A percentile compares a stretch with the other conserved stretches of the same genome.
phyloP scores from a whole-genome alignment of 805 yeast species.

The Wickerhamomyces chaumierensis region DNA sequence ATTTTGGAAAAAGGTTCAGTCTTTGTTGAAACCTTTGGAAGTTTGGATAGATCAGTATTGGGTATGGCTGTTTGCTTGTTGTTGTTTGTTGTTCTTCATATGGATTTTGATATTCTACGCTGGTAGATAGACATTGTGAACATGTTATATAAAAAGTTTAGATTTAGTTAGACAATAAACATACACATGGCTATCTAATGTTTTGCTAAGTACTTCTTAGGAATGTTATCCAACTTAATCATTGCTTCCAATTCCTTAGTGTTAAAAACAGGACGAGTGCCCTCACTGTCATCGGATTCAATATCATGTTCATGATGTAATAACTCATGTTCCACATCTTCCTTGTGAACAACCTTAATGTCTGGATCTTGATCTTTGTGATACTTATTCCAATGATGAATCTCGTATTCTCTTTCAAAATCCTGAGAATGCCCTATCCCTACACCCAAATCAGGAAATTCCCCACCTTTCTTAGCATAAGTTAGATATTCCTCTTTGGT shows the following conservation, averaged over 20 bases:
- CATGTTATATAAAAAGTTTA: background rate
- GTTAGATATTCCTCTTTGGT: conserved; percentile 59
- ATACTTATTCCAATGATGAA: conserved; percentile 85
- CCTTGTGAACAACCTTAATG: conserved; percentile 68
- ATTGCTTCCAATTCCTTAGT: conserved; percentile 28
- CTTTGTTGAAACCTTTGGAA: background rate
- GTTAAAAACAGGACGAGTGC: conserved; percentile 19
- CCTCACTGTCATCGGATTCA: conserved; percentile 70
- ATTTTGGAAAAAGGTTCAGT: background rate
- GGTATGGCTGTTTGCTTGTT: background rate
- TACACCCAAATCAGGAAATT: conserved; percentile 82
- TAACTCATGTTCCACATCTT: conserved; percentile 58
- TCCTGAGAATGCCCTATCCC: conserved; percentile 94
- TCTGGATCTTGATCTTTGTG: conserved; percentile 76
- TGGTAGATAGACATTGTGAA: too few relatives aligned
- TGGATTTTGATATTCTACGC: background rate
- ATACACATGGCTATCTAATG: background rate
- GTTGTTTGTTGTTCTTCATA: too few relatives aligned
- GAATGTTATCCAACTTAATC: conserved; percentile 26
- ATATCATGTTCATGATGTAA: conserved; percentile 45
- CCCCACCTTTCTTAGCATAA: conserved; percentile 51
- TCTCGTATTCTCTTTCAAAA: conserved; percentile 87
- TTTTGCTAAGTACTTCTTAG: conserved; percentile 21
- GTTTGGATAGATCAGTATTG: background rate
- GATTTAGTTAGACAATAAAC: too few relatives aligned